Conservation (phyloP, 352 stramenopile genomes). For the Aphanomyces stellatus region DNA sequence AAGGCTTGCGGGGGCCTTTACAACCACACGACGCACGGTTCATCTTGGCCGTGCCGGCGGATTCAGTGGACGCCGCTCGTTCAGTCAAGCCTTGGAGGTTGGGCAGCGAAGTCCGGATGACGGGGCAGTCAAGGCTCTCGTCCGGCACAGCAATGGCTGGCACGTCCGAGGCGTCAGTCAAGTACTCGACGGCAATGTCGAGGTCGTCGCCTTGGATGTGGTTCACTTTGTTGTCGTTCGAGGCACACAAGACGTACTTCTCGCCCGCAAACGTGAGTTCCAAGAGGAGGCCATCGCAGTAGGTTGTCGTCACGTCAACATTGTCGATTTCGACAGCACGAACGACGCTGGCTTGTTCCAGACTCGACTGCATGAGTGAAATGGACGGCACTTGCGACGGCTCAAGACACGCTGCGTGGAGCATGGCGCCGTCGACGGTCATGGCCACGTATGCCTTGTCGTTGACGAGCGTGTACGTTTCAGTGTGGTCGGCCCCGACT, state of each 20-base stretch:
- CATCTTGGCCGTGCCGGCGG: neutral
- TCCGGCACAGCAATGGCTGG: constrained; percentile 6
- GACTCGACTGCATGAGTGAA: neutral
- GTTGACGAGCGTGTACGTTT: neutral
- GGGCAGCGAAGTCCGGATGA: neutral
- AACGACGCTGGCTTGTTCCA: neutral
- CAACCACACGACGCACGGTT: neutral
- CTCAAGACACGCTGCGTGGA: neutral
- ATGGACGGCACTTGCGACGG: neutral
- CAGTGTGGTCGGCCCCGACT: neutral
- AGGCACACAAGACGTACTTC: constrained; percentile 27
- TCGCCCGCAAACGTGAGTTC: constrained; percentile 28
- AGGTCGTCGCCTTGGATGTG: constrained; percentile 22
- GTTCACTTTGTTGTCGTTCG: neutral
- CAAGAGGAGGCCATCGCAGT: constrained; percentile 22
- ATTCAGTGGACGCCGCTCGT: too few relatives aligned
- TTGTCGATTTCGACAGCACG: neutral
- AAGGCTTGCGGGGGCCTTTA: constrained; percentile 16
- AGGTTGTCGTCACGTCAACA: neutral
- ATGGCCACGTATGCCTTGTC: neutral
- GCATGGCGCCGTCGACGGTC: neutral
- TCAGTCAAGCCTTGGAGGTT: neutral
- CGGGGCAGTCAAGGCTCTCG: neutral
- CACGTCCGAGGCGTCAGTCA: constrained; percentile 13
- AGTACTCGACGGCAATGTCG: constrained; percentile 19